A percentile compares a stretch with the other conserved stretches of the same genome.
These are phyloP conservation scores for Plantago ovata DNA, from an alignment of 257 asterid genomes.

Conservation along the genomic window DNA sequence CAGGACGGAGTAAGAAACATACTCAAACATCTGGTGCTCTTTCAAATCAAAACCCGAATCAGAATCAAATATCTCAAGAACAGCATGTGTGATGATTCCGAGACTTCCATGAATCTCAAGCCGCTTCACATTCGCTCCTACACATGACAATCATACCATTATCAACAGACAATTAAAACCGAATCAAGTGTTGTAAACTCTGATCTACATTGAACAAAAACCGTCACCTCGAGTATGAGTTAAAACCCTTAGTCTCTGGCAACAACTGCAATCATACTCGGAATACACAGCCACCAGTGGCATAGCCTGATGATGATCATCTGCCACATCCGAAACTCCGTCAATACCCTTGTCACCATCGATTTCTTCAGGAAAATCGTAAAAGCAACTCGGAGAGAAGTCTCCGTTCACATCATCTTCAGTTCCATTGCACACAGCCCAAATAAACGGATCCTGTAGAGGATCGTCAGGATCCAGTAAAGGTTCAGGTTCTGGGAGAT, in stretches of 20 bases:
- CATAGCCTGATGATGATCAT: slow-evolving; percentile 25
- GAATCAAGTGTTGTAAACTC: not conserved
- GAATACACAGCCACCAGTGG: slow-evolving; percentile 23
- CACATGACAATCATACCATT: not conserved
- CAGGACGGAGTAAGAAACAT: slow-evolving; percentile 14
- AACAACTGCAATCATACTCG: slow-evolving; percentile 42
- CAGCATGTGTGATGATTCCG: slow-evolving; percentile 63
- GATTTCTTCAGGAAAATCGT: slow-evolving; percentile 20
- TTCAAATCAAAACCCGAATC: slow-evolving; percentile 27
- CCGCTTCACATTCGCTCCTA: slow-evolving; percentile 43
- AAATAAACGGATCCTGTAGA: slow-evolving; percentile 27
- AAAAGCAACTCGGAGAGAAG: slow-evolving; percentile 7
- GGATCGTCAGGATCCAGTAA: slow-evolving; percentile 33
- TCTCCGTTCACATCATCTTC: slow-evolving; percentile 6
- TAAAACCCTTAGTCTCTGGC: slow-evolving; percentile 64
- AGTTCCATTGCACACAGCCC: slow-evolving; percentile 30
- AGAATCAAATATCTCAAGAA: slow-evolving; percentile 38
- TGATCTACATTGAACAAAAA: not conserved
- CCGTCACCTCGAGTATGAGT: slow-evolving; percentile 54
- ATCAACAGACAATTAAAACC: not conserved
- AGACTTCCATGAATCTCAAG: slow-evolving; percentile 71
- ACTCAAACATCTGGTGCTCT: slow-evolving; percentile 52
- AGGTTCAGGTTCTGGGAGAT: not conserved
- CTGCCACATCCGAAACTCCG: slow-evolving; percentile 17
- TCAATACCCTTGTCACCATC: slow-evolving; percentile 9